These are phyloP conservation scores for Apiospora pterosperma DNA, from an alignment of 2,329 filamentous ascomycete species.

Conservation along the genomic window DNA sequence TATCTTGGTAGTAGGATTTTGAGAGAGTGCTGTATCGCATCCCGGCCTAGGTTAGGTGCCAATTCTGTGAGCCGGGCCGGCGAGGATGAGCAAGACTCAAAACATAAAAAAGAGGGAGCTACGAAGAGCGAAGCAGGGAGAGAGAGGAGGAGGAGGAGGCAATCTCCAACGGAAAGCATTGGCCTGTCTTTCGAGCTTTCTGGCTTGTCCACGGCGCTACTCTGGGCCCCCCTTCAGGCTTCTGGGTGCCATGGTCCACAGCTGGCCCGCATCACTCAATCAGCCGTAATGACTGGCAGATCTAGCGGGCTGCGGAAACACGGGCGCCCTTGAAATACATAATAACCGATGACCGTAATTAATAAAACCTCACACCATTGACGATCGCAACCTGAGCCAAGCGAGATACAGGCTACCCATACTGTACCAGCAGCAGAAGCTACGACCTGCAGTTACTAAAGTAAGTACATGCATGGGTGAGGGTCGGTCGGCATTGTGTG, in stretches of 20 bases:
- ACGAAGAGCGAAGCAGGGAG: background rate
- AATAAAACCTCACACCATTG: background rate
- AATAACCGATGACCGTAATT: background rate
- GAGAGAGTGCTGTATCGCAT: no score
- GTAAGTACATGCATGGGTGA: no score
- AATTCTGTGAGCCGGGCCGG: background rate
- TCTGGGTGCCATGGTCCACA: background rate
- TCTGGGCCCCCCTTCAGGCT: no score
- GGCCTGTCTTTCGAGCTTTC: background rate
- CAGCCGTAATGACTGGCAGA: slow-evolving; percentile 6
- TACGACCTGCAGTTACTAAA: no score
- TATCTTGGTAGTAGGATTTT: no score
- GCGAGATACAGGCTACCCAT: background rate
- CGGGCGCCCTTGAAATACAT: background rate
- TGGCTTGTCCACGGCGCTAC: background rate
- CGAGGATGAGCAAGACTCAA: no score
- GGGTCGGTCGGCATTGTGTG: background rate
- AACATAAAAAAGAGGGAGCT: background rate
- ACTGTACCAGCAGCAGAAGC: background rate
- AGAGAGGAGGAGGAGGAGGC: background rate
- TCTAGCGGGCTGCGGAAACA: slow-evolving; percentile 1
- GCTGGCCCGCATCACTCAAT: background rate
- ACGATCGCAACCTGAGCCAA: background rate
- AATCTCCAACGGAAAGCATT: background rate
- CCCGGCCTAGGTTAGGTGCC: no score